Percentiles rank a stretch among this genome's conserved stretches.
Conservation (phyloP, 805 yeast genomes). For the Metschnikowia gelsemii region DNA sequence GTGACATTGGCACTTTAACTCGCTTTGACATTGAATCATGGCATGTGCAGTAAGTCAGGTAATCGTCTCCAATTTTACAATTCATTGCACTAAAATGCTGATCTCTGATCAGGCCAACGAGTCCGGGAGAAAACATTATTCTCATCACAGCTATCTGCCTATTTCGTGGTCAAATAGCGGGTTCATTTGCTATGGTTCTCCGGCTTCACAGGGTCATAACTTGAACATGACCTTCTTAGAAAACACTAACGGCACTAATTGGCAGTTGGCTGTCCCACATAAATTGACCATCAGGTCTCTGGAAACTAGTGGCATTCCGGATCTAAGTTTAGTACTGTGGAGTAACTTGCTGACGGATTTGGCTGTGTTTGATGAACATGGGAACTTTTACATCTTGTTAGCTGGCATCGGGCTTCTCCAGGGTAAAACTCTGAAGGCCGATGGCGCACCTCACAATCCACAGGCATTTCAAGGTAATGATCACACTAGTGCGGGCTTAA, state of each 20-base stretch:
- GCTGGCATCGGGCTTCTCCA: constrained; percentile 42
- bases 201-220: constrained; percentile 32
- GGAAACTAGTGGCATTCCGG: constrained; percentile 27
- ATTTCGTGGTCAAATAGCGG: constrained; percentile 86
- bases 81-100: constrained; percentile 1
- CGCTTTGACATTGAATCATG: too few species aligned
- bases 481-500: not conserved
- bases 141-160: constrained; percentile 4
- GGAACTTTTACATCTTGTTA: constrained; percentile 49
- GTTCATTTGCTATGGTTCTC: constrained; percentile 65
- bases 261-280: constrained; percentile 71
- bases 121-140: not conserved
- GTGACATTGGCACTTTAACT: not conserved
- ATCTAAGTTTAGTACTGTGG: constrained; percentile 59
- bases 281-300: constrained; percentile 32
- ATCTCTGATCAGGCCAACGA: constrained; percentile 1
- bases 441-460: not conserved
- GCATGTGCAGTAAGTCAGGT: not conserved
- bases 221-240: constrained; percentile 66
- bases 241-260: constrained; percentile 68
- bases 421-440: constrained; percentile 3
- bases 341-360: constrained; percentile 77
- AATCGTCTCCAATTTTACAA: not conserved
- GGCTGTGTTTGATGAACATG: constrained; percentile 72
- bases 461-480: not conserved